Percentiles rank a stretch among this genome's conserved stretches.
Conservation (phyloP, 2,329 filamentous ascomycete species). For the Sphaerostilbella broomeana region DNA sequence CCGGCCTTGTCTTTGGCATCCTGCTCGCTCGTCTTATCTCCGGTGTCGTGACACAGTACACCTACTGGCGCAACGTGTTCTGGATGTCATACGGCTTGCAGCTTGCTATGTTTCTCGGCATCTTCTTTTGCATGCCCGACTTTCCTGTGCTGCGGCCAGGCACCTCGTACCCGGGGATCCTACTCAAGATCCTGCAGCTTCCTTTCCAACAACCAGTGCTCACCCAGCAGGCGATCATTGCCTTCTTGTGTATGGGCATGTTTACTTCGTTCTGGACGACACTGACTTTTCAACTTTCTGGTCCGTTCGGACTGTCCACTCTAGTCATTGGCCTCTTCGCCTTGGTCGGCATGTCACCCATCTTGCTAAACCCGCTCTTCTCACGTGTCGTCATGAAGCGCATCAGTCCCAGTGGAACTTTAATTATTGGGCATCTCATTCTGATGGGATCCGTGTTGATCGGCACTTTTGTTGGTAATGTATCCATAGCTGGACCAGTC, state of each 20-base stretch:
- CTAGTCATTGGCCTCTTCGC: conserved; percentile 71
- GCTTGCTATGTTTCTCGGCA: conserved; percentile 54
- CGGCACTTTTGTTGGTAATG: conserved; percentile 61
- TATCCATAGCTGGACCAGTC: conserved; percentile 63
- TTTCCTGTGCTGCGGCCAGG: conserved; percentile 68
- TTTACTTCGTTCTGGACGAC: conserved; percentile 56
- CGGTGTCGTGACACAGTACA: conserved; percentile 67
- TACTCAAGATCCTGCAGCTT: conserved; percentile 50
- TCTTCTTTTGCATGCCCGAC: conserved; percentile 73
- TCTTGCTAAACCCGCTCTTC: conserved; percentile 62
- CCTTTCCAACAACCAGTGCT: conserved; percentile 53
- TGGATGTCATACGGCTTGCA: conserved; percentile 71
- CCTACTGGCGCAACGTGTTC: conserved; percentile 70
- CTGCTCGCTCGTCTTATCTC: conserved; percentile 69
- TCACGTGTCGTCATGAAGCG: conserved; percentile 58
- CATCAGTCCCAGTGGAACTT: conserved; percentile 61
- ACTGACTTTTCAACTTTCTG: conserved; percentile 69
- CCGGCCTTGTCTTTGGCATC: conserved; percentile 68
- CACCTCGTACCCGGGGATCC: conserved; percentile 60
- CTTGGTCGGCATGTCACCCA: conserved; percentile 65
- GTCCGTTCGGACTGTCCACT: conserved; percentile 62
- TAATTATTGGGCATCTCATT: conserved; percentile 54
- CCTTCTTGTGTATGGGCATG: conserved; percentile 50
- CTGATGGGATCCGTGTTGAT: conserved; percentile 56
- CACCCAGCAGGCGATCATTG: conserved; percentile 61